phyloP scores from a whole-genome alignment of 75 land plant species.

The Picea sitchensis region DNA sequence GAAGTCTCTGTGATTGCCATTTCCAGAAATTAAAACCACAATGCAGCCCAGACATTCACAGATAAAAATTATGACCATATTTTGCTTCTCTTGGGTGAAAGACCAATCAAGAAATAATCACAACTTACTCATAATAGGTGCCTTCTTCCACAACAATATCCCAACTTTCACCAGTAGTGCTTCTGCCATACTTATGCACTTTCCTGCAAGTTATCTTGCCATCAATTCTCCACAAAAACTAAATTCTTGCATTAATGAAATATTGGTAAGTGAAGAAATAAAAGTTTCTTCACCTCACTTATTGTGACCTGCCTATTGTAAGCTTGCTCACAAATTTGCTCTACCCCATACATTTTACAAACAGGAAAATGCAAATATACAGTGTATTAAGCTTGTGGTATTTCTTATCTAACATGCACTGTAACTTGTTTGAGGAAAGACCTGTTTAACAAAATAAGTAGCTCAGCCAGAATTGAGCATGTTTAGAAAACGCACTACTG shows the following conservation, averaged over 20 bases:
- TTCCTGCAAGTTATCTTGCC: slow-evolving; percentile 39
- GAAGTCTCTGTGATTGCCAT: background rate
- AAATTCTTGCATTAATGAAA: background rate
- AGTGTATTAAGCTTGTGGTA: background rate
- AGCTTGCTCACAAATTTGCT: background rate
- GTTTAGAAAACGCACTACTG: background rate
- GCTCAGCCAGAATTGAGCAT: too few species aligned
- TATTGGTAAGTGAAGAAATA: background rate
- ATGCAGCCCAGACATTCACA: background rate
- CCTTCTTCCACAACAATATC: slow-evolving; percentile 87
- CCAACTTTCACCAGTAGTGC: slow-evolving; percentile 99
- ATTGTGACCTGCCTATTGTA: background rate
- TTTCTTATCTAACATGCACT: background rate
- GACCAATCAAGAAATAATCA: background rate
- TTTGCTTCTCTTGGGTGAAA: background rate
- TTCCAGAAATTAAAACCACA: slow-evolving; percentile 9
- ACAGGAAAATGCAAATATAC: background rate
- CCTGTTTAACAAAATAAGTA: too few species aligned
- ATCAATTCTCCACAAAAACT: background rate
- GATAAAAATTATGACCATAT: background rate
- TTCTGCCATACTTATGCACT: slow-evolving; percentile 94
- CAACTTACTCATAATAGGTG: slow-evolving; percentile 82
- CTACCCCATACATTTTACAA: background rate
- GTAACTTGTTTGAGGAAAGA: too few species aligned
- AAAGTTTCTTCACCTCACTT: background rate